A percentile compares a stretch with the other conserved stretches of the same genome.
phyloP scores from a whole-genome alignment of 257 asterid genomes.

The Nicotiana otophora region DNA sequence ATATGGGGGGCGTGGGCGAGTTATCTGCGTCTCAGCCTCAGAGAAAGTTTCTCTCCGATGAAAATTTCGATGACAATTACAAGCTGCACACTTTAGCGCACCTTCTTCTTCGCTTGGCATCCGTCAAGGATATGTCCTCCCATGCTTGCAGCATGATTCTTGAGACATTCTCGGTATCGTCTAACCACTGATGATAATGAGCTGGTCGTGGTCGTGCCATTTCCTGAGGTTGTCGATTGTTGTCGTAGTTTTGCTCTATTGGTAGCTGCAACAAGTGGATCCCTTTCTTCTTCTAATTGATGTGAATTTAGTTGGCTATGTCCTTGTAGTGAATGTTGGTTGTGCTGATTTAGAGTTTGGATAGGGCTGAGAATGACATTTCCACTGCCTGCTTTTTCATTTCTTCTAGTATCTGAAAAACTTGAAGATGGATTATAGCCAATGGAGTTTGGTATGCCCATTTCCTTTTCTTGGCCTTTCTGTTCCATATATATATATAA shows the following conservation, averaged over 20 bases:
- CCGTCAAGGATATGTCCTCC: constrained; percentile 6
- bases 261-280: not conserved
- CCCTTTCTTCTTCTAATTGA: not conserved
- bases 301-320: not conserved
- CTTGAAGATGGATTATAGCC: not conserved
- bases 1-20: not conserved
- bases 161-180: not conserved
- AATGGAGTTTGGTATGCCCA: not conserved
- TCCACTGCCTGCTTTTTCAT: not conserved
- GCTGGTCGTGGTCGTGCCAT: not conserved
- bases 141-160: not conserved
- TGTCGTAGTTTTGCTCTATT: not conserved
- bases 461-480: not conserved
- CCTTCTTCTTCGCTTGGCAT: not conserved
- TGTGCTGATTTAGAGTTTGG: not conserved
- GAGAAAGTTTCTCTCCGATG: not conserved
- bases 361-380: not conserved
- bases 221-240: not conserved
- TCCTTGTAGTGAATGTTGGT: not conserved
- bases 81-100: not conserved
- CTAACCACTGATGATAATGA: not conserved
- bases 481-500: not conserved
- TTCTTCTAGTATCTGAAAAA: not conserved
- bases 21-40: not conserved
- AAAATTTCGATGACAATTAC: not conserved